Evolutionary conservation across 2,329 filamentous ascomycete species (phyloP).

Genomic region (Xylariaceae sp.): DNA sequence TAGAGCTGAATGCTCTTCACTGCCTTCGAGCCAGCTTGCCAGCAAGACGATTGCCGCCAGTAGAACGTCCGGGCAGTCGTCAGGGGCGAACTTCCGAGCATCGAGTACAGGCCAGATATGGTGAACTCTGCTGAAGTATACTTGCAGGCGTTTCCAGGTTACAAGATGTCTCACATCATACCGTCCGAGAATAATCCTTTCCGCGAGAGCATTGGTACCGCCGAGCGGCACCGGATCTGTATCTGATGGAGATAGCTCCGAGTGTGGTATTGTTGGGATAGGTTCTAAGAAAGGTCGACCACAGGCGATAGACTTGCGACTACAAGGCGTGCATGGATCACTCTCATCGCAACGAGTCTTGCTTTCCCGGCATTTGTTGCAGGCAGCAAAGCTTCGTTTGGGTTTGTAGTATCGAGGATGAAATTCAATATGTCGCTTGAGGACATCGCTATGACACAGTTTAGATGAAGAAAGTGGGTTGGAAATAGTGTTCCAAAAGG

Average conservation of each 20-base stretch:
- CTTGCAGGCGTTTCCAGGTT: conserved; percentile 9
- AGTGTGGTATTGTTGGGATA: background rate
- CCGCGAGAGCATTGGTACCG: too few relatives aligned
- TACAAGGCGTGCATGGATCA: conserved; percentile 18
- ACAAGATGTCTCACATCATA: conserved; percentile 2
- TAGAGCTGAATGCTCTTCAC: conserved; percentile 16
- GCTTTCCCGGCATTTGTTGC: conserved; percentile 18
- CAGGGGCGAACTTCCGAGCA: conserved; percentile 10
- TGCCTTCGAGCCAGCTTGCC: conserved; percentile 22
- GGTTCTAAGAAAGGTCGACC: conserved; percentile 6
- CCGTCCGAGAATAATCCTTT: conserved; percentile 2
- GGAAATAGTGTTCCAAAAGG: background rate
- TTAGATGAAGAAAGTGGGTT: too few relatives aligned
- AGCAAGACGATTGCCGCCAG: conserved; percentile 20
- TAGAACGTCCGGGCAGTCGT: conserved; percentile 11
- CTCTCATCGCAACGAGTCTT: conserved; percentile 22
- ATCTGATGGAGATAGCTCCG: too few relatives aligned
- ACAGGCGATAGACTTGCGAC: conserved; percentile 17
- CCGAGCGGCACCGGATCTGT: too few relatives aligned
- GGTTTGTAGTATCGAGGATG: conserved; percentile 12
- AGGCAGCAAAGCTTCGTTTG: conserved; percentile 14
- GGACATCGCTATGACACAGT: conserved; percentile 19
- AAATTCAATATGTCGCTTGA: conserved; percentile 24
- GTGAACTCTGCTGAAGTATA: conserved; percentile 21
- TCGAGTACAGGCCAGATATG: conserved; percentile 22